Percentiles rank a stretch among this genome's conserved stretches.
phyloP scores from a whole-genome alignment of 2,329 filamentous ascomycete species.

The Colletotrichum graminicola region DNA sequence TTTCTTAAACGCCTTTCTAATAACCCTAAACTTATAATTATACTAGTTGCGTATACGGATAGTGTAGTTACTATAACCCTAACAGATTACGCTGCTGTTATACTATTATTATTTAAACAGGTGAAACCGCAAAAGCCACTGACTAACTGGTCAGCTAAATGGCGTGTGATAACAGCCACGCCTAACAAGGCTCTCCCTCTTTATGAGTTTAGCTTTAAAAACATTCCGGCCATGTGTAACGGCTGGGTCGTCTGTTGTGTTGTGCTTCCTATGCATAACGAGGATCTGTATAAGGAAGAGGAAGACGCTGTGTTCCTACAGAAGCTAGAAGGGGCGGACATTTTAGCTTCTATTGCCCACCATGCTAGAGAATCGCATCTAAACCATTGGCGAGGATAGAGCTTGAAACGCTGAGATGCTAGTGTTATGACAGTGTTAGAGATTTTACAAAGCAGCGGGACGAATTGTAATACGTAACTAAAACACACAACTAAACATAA shows the following conservation, averaged over 20 bases:
- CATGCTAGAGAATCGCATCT: too few species aligned
- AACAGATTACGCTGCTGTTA: not conserved
- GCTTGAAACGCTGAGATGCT: too few species aligned
- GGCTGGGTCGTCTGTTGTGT: not conserved
- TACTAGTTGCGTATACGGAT: not conserved
- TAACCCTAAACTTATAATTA: not conserved
- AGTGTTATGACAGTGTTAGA: too few species aligned
- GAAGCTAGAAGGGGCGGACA: not conserved
- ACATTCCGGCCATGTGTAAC: not conserved
- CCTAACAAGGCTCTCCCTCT: not conserved
- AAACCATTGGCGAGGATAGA: too few species aligned
- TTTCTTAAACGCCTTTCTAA: not conserved
- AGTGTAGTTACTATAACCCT: not conserved
- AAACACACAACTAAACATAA: too few species aligned
- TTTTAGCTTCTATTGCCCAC: not conserved
- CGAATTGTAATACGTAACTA: too few species aligned
- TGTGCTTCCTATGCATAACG: not conserved
- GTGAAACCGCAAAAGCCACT: not conserved
- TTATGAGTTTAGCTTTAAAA: not conserved
- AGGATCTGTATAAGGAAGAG: not conserved
- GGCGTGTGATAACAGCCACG: not conserved
- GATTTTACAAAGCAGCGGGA: too few species aligned
- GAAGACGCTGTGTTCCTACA: not conserved
- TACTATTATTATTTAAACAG: not conserved
- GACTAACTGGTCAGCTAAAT: not conserved